Base-by-base conservation (phyloP, 2,329 filamentous ascomycete genomes). In the Periconia digitata region DNA sequence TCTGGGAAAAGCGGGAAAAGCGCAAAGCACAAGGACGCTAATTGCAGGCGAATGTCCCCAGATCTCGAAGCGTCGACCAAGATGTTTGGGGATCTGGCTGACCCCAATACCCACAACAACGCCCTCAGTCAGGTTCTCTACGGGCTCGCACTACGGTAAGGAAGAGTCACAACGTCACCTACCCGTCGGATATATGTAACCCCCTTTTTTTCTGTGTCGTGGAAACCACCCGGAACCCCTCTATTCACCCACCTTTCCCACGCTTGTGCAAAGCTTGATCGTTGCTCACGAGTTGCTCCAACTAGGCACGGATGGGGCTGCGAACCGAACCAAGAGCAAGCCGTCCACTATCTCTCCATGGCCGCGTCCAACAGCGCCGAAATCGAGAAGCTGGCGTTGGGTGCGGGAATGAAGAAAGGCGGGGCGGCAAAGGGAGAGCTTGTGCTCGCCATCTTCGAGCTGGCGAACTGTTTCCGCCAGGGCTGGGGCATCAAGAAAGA, bases 341-440 rank as follows among this genome's bases (percentile, higher is more conserved):
- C 91, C 24, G 84, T 97, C 44, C 85, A 82, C 52, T 96, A 92
- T 72, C 85, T 99, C 36, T 90, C 89, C 17, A 85, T 88, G 23
- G 94, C 94, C 40, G 94, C 94, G 5, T 87, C 89, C 38, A 96
- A 96, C 73, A 90, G 91, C 20, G 94, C 92, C 20, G 81, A 84
- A 36, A 84, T 99, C 46, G 94, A 99, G 76, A 83, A 88, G 44
- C 78, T 91, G 62, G 94, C 94, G 23, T 83, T 97, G 18, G 79
- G 87, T 58, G 89, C 92, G 8, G 94, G 92, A 15, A 83, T 95
- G 72, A 94, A 90, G 73, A 95, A 94, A 73, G 94, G 94, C 44
- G 94, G 94, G 51, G 87, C 89, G 13, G 92, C 92, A 38, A 99
- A 97, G 75, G 94, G 94, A 50, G 94, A 99, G 78, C 81, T 99